A percentile compares a stretch with the other conserved stretches of the same genome.
Conservation (phyloP, 129 eudicot genomes). For the Tanacetum coccineum region DNA sequence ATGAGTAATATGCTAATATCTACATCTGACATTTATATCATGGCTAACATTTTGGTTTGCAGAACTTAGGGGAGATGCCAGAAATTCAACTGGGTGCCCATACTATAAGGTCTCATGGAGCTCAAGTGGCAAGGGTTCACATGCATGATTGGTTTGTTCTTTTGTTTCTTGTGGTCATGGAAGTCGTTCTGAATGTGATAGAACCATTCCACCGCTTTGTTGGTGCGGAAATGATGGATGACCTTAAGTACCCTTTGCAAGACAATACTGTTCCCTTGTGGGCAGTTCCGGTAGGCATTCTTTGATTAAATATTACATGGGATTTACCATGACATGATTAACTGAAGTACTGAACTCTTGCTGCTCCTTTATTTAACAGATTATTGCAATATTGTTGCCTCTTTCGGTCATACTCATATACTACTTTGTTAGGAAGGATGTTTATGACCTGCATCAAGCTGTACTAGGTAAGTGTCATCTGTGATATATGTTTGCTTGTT, state of each 20-base stretch:
- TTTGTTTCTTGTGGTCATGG: conserved; percentile 56
- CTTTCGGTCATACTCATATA: conserved; percentile 46
- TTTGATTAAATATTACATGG: background rate
- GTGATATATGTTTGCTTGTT: background rate
- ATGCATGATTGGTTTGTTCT: conserved; percentile 86
- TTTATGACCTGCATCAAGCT: conserved; percentile 83
- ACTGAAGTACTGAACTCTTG: conserved; percentile 7
- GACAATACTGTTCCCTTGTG: conserved; percentile 78
- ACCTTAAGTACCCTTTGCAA: conserved; percentile 73
- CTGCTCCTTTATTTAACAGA: conserved; percentile 33
- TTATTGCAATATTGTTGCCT: conserved; percentile 59
- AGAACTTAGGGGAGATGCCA: conserved; percentile 58
- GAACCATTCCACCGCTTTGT: conserved; percentile 94
- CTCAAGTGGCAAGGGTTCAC: conserved; percentile 60
- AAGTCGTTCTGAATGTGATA: conserved; percentile 55
- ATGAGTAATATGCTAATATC: background rate
- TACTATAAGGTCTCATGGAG: conserved; percentile 66
- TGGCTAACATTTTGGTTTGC: conserved; percentile 20
- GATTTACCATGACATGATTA: conserved; percentile 3
- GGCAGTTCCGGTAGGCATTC: conserved; percentile 75
- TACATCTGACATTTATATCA: no score
- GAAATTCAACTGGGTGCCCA: conserved; percentile 85
- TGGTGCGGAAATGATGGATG: conserved; percentile 70
- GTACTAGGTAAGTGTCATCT: conserved; percentile 46
- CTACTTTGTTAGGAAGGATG: conserved; percentile 62